Evolutionary conservation across 1,284 basidiomycete genomes (phyloP).

Genomic region (Ceratobasidium sp.): DNA sequence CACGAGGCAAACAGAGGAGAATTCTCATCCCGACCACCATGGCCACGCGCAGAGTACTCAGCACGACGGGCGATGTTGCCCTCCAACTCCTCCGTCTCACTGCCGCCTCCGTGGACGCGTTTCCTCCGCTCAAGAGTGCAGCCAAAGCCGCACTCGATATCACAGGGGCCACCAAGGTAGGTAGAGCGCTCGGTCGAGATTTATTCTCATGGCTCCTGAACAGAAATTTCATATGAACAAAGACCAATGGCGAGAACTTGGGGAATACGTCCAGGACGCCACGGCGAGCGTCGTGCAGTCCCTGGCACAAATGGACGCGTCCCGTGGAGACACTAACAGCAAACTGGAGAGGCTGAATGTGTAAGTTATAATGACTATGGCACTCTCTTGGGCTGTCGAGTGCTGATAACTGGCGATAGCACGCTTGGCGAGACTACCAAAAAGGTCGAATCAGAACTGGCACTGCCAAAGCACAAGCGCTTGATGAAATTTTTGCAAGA

Average conservation of each 20-base stretch:
- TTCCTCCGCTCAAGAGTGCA: slow-evolving; percentile 4
- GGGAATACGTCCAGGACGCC: background rate
- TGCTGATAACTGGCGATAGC: background rate
- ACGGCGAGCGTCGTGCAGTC: background rate
- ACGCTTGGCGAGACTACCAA: background rate
- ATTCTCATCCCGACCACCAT: slow-evolving; percentile 1
- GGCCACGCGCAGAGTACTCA: slow-evolving; percentile 1
- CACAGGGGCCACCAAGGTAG: background rate
- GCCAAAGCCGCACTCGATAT: background rate
- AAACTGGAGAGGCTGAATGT: background rate
- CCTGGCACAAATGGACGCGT: background rate
- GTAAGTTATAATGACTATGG: too few relatives aligned
- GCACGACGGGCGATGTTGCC: background rate
- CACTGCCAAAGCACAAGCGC: background rate
- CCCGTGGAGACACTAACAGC: background rate
- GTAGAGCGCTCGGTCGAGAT: background rate
- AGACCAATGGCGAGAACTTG: background rate
- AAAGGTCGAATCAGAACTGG: background rate
- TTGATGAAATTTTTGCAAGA: background rate
- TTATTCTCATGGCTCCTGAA: background rate
- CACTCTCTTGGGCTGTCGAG: too few relatives aligned
- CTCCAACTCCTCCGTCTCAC: background rate
- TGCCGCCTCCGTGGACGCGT: background rate
- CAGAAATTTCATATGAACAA: slow-evolving; percentile 1
- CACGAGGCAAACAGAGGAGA: too few relatives aligned